phyloP scores from a whole-genome alignment of 2,329 filamentous ascomycete genomes.

The Cercospora janseana region DNA sequence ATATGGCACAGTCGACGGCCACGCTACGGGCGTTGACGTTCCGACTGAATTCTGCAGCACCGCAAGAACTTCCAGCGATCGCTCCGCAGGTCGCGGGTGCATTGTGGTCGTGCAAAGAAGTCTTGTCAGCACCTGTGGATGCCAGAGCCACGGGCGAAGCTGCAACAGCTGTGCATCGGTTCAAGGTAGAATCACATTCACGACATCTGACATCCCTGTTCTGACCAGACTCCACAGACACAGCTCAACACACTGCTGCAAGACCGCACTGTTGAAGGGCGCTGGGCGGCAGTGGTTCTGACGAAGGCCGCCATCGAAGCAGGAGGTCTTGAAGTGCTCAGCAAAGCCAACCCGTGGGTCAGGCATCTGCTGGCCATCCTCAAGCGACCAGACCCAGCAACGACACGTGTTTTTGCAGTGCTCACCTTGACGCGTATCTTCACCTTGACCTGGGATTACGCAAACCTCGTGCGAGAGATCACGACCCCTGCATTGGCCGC shows the following conservation, averaged over 20 bases:
- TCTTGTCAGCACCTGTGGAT: constrained; percentile 61
- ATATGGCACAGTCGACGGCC: constrained; percentile 36
- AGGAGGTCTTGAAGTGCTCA: constrained; percentile 79
- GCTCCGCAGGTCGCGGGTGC: constrained; percentile 64
- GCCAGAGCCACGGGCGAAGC: constrained; percentile 62
- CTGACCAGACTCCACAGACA: constrained; percentile 43
- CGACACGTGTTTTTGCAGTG: constrained; percentile 73
- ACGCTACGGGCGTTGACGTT: constrained; percentile 62
- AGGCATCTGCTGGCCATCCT: constrained; percentile 71
- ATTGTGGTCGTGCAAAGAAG: constrained; percentile 53
- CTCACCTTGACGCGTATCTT: constrained; percentile 81
- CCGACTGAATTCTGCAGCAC: constrained; percentile 67
- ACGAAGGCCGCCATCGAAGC: constrained; percentile 79
- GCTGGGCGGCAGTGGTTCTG: constrained; percentile 74
- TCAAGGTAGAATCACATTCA: constrained; percentile 50
- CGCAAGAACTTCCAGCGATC: constrained; percentile 70
- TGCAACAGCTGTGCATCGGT: constrained; percentile 71
- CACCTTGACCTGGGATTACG: constrained; percentile 74
- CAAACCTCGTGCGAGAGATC: constrained; percentile 80
- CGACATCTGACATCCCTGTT: neutral
- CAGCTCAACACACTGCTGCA: constrained; percentile 74
- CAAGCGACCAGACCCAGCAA: constrained; percentile 73
- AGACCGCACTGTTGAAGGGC: constrained; percentile 69
- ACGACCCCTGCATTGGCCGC: constrained; percentile 76
- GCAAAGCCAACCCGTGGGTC: constrained; percentile 72